Percentiles rank a stretch among this genome's conserved stretches.
Conservation (phyloP, 129 eudicot species). For the Arctium lappa region DNA sequence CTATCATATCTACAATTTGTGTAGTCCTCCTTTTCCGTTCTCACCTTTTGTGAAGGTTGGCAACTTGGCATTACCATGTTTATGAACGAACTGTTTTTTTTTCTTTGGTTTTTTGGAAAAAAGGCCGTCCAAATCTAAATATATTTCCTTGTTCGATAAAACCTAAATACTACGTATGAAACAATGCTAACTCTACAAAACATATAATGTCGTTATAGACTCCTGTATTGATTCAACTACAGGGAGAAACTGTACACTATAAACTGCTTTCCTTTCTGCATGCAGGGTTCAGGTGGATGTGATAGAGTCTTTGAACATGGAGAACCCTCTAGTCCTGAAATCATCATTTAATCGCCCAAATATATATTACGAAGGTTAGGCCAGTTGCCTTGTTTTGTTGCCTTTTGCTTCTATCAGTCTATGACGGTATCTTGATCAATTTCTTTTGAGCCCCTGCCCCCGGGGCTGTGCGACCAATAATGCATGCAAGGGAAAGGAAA, state of each 20-base stretch:
- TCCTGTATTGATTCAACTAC: background rate
- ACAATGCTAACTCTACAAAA: background rate
- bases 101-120: background rate
- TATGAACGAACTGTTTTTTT: background rate
- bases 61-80: background rate
- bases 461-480: background rate
- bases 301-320: slow-evolving; percentile 72
- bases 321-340: slow-evolving; percentile 71
- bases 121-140: background rate
- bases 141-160: background rate
- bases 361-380: slow-evolving; percentile 83
- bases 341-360: slow-evolving; percentile 96
- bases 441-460: background rate
- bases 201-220: background rate
- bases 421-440: background rate
- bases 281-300: slow-evolving; percentile 93
- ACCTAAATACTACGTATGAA: background rate
- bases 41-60: background rate
- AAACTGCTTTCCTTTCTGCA: background rate
- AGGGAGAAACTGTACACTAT: background rate
- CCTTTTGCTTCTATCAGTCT: background rate
- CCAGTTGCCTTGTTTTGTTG: slow-evolving; percentile 14
- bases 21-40: background rate
- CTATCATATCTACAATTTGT: background rate
- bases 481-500: background rate